Base-by-base conservation (phyloP, 352 stramenopile species). In the Stephanocyclus meneghinianus region DNA sequence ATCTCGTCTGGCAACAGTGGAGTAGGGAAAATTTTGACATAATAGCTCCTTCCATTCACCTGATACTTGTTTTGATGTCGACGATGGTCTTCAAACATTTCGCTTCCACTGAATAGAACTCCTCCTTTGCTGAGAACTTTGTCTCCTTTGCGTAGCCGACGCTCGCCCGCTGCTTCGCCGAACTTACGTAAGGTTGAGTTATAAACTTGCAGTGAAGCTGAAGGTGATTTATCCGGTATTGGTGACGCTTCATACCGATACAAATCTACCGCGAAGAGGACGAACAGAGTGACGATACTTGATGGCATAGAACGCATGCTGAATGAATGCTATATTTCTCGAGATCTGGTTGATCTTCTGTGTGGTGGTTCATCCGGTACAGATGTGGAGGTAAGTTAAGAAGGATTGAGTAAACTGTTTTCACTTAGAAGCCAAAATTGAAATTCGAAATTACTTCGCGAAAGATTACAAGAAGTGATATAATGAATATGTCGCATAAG, bases 21-120 rank as follows among this genome's bases (percentile, higher is more conserved):
- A 8, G 29, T 15, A 44, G 1, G 6, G 1, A 13, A 7, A 16
- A 71, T 69, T 30, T 64, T 76, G 45, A 76, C 59, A 40, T 35
- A 51, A 29, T 65, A 64, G 2, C 47, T 76, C 10, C 47, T 51
- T 16, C 48, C 47, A 35, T 76, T 65, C 26, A 76, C 8, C 45
- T 30, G 18, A 48, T 53, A 70, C 40, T 42, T 76, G 21, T 6
- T 63, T 65, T 65, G 69, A 67, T 69, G 51, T 47, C 15, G 47
- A 56, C 29, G 44, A 56, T 37, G 16, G 29, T 47, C 48, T 37
- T 72, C 15, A 37, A 1, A 59, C 8, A n/a, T 32, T 59, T 30
- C 50, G 26, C 10, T 59, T 26, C 48, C 26, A 63, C 8, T 59
- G 16, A 37, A 59, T 6, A 32, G n/a, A 5, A 21, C 62, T 26